Base-by-base conservation (phyloP, 495 filamentous ascomycete genomes). In the Penicillium desertorum region DNA sequence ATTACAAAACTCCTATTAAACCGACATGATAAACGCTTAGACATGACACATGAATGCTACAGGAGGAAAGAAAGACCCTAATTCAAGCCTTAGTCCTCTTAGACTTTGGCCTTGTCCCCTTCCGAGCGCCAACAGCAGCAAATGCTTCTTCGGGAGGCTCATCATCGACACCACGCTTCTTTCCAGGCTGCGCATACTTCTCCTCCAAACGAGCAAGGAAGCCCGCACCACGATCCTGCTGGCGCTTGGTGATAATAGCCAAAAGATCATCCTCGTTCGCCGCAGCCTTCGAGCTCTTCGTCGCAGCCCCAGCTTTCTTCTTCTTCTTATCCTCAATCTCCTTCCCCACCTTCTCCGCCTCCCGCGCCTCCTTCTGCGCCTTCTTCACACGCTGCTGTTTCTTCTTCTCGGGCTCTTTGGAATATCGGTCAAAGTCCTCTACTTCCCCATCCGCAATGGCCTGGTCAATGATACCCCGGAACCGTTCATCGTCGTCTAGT, bases 401-500 rank as follows among this genome's bases (percentile, higher is more conserved):
- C 43, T 86, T 79, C 56, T 77, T 83, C 63, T 84, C 82, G 11
- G 80, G 79, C 74, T 96, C 91, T 12, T 88, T 76, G 5, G 79
- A 81, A 68, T 93, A 98, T 19, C 81, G 77, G 22, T 80, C 74
- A 69, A 85, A 92, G 2, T 70, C 71, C 59, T 87, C 67, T 4
- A 91, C 87, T 37, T 88, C 80, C 0, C 81, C 83, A 5, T 71
- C 77, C 42, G 76, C 76, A 65, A 98, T 92, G n/a, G 88, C 95
- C 45, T 83, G 74, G 63, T 96, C 86, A 52, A 98, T 90, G 29
- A 92, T 88, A 5, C 58, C 73, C 8, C 88, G 81, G 70, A 96
- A 96, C 23, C 94, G 81, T 48, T 88, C 86, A 54, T 98, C 94
- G 57, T 98, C 94, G 55, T 93, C 88, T 0, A 92, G 65, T 8